Conservation (phyloP, 305 asterid genomes). For the Fraxinus nigra region DNA sequence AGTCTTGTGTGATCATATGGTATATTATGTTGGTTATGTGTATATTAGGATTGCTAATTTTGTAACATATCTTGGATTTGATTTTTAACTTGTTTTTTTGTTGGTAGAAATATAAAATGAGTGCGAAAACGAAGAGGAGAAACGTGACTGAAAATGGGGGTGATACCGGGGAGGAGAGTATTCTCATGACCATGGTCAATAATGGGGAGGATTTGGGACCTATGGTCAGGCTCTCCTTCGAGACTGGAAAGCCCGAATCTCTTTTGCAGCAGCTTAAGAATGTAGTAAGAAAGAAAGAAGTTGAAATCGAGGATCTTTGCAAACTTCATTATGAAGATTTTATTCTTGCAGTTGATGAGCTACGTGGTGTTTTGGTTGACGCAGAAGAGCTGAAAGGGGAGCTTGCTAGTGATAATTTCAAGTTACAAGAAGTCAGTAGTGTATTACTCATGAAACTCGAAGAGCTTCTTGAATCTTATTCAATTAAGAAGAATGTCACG, state of each 20-base stretch:
- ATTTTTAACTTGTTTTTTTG: constrained; percentile 29
- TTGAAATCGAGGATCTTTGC: constrained; percentile 91
- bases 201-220: constrained; percentile 93
- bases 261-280: constrained; percentile 73
- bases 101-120: constrained; percentile 40
- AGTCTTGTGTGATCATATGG: neutral
- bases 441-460: constrained; percentile 70
- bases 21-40: neutral
- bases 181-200: constrained; percentile 72
- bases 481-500: constrained; percentile 67
- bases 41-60: constrained; percentile 9
- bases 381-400: constrained; percentile 91
- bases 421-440: constrained; percentile 84
- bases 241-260: constrained; percentile 74
- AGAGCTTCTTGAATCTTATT: constrained; percentile 79
- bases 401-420: constrained; percentile 75
- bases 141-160: constrained; percentile 66
- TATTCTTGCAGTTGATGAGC: constrained; percentile 86
- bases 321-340: constrained; percentile 94
- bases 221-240: constrained; percentile 82
- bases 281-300: constrained; percentile 78
- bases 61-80: constrained; percentile 18
- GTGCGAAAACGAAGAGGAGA: constrained; percentile 58
- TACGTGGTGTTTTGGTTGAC: constrained; percentile 92
- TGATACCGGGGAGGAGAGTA: constrained; percentile 73